Conservation (phyloP, 768 basidiomycete species). For the Mycena olivaceomarginata region DNA sequence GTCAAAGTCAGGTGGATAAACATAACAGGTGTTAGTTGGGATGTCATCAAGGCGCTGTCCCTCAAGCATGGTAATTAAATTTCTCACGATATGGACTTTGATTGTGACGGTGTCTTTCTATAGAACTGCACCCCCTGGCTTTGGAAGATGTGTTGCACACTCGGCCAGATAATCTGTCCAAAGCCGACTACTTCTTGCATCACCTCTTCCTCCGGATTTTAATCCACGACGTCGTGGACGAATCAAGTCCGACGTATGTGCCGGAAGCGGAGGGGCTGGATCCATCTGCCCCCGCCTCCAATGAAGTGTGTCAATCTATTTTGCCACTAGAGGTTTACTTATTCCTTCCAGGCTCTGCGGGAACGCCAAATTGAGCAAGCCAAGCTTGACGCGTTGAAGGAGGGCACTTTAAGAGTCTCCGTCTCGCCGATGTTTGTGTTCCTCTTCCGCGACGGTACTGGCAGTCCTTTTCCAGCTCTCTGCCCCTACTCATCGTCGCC, state of each 20-base stretch:
- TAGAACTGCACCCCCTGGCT: conserved; percentile 78
- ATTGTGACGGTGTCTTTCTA: conserved; percentile 1
- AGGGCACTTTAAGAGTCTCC: conserved; percentile 65
- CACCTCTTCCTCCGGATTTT: conserved; percentile 81
- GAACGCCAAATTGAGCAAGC: conserved; percentile 43
- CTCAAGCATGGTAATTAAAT: conserved; percentile 70
- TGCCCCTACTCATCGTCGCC: neutral
- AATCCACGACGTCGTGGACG: conserved; percentile 32
- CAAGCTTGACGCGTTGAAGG: conserved; percentile 40
- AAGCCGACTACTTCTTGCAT: conserved; percentile 68
- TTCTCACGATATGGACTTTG: conserved; percentile 34
- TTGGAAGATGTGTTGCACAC: conserved; percentile 79
- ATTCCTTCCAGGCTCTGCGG: conserved; percentile 14
- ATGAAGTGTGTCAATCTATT: neutral
- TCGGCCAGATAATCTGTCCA: conserved; percentile 68
- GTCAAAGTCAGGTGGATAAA: conserved; percentile 80
- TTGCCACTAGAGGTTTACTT: neutral
- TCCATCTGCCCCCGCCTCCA: conserved; percentile 9
- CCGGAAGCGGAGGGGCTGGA: conserved; percentile 24
- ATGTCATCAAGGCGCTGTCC: conserved; percentile 70
- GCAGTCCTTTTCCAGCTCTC: neutral
- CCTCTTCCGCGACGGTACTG: conserved; percentile 73
- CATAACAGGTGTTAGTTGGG: conserved; percentile 63
- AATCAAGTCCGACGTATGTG: neutral
- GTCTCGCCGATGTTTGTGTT: conserved; percentile 80